Evolutionary conservation across 768 basidiomycete genomes (phyloP).

Genomic region (Phallus indusiatus): DNA sequence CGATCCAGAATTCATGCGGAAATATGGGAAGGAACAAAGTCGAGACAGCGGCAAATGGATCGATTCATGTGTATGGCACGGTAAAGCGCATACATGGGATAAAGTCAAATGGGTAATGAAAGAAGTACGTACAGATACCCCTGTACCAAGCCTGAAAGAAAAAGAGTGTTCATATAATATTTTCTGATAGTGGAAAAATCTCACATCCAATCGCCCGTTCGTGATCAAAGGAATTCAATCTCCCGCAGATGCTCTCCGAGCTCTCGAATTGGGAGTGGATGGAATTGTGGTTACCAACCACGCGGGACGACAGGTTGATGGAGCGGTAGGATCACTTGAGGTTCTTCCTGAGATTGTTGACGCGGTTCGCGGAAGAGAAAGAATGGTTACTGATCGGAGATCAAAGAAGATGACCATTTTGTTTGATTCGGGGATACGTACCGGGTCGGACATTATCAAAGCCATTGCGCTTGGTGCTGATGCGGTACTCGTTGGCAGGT

Average conservation of each 20-base stretch:
- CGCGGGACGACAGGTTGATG: slow-evolving; percentile 49
- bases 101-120: slow-evolving; percentile 41
- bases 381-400: background rate
- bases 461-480: slow-evolving; percentile 48
- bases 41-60: slow-evolving; percentile 39
- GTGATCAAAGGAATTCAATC: slow-evolving; percentile 46
- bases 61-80: slow-evolving; percentile 38
- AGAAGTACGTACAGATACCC: slow-evolving; percentile 26
- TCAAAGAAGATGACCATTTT: slow-evolving; percentile 35
- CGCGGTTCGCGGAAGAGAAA: slow-evolving; percentile 41
- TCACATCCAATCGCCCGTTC: slow-evolving; percentile 40
- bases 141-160: too few relatives aligned
- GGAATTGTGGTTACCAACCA: slow-evolving; percentile 51
- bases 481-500: slow-evolving; percentile 39
- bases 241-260: slow-evolving; percentile 37
- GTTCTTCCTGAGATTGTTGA: slow-evolving; percentile 40
- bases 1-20: slow-evolving; percentile 43
- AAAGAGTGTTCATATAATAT: background rate
- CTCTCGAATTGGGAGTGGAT: slow-evolving; percentile 36
- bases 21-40: slow-evolving; percentile 31
- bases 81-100: slow-evolving; percentile 43
- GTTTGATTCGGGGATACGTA: slow-evolving; percentile 46
- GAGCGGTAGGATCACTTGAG: slow-evolving; percentile 42
- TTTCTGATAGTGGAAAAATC: slow-evolving; percentile 33
- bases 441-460: slow-evolving; percentile 45